phyloP scores from a whole-genome alignment of 2,329 filamentous ascomycete species.

The Penicillium sp. region DNA sequence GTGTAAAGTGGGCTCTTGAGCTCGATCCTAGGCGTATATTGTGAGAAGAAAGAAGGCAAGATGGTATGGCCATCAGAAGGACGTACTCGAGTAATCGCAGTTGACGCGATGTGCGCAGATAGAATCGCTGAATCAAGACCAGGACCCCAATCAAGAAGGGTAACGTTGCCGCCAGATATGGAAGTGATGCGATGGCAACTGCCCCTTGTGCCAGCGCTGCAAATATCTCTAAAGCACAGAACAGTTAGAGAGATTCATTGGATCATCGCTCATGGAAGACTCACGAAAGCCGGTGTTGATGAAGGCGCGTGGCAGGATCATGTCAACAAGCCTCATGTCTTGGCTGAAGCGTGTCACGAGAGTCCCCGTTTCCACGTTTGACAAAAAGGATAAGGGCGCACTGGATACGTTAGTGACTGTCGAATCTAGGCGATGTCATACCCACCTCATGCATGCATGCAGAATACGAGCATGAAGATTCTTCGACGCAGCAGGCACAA shows the following conservation, averaged over 20 bases:
- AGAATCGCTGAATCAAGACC: constrained; percentile 17
- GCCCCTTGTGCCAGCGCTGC: constrained; percentile 7
- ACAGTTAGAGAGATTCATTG: too few species aligned
- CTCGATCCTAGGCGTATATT: too few species aligned
- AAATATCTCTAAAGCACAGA: too few species aligned
- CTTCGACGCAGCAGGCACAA: too few species aligned
- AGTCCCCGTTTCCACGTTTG: not conserved
- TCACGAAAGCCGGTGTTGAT: constrained; percentile 5
- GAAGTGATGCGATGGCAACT: constrained; percentile 11
- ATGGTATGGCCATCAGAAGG: too few species aligned
- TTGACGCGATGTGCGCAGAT: constrained; percentile 20
- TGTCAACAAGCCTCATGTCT: constrained; percentile 29
- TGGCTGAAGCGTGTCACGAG: constrained; percentile 23
- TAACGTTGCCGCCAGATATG: constrained; percentile 14
- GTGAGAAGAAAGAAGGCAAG: too few species aligned
- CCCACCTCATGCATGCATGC: too few species aligned
- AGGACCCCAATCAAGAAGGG: constrained; percentile 11
- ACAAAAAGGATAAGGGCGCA: too few species aligned
- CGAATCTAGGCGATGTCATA: too few species aligned
- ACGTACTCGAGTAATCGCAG: constrained; percentile 16
- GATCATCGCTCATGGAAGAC: constrained; percentile 12
- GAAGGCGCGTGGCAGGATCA: constrained; percentile 24
- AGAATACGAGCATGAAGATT: too few species aligned
- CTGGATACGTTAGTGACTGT: too few species aligned
- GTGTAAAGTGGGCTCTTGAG: constrained; percentile 21